Conservation (phyloP, 768 basidiomycete species). For the Gloeopeniophorella convolvens region DNA sequence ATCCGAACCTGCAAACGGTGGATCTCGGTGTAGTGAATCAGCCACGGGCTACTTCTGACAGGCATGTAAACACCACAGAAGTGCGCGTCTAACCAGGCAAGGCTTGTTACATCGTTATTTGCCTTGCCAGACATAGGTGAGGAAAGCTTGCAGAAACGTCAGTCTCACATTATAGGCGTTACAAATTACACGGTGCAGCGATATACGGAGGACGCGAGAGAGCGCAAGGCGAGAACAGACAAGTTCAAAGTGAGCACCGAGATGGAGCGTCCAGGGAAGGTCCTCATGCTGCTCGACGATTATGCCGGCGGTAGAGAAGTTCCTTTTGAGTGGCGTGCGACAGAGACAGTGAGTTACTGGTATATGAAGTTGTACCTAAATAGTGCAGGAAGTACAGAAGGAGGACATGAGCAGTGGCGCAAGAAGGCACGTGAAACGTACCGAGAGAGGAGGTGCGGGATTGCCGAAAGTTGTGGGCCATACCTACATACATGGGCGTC, state of each 20-base stretch:
- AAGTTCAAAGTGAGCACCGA: background rate
- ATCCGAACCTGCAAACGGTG: too few species aligned
- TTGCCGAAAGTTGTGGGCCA: slow-evolving; percentile 90
- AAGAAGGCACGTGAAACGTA: slow-evolving; percentile 27
- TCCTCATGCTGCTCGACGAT: background rate
- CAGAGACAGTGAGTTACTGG: slow-evolving; percentile 9
- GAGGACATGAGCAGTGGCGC: slow-evolving; percentile 1
- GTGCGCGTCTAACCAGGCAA: too few species aligned
- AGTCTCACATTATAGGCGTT: slow-evolving; percentile 7
- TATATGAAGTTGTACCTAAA: slow-evolving; percentile 32
- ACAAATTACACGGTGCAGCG: slow-evolving; percentile 3
- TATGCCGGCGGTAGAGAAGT: background rate
- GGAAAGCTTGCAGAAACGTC: background rate
- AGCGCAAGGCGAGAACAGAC: background rate
- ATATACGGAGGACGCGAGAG: background rate
- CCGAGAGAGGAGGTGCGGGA: slow-evolving; percentile 88
- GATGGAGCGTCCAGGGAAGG: background rate
- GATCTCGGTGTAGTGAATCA: too few species aligned
- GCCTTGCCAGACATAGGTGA: background rate
- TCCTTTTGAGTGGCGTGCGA: background rate
- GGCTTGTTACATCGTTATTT: background rate
- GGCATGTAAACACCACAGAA: too few species aligned
- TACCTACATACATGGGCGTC: slow-evolving; percentile 40
- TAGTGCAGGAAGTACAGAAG: background rate
- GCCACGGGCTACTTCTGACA: too few species aligned